phyloP scores from a whole-genome alignment of 345 rosid genomes.

The Camelina hispida region DNA sequence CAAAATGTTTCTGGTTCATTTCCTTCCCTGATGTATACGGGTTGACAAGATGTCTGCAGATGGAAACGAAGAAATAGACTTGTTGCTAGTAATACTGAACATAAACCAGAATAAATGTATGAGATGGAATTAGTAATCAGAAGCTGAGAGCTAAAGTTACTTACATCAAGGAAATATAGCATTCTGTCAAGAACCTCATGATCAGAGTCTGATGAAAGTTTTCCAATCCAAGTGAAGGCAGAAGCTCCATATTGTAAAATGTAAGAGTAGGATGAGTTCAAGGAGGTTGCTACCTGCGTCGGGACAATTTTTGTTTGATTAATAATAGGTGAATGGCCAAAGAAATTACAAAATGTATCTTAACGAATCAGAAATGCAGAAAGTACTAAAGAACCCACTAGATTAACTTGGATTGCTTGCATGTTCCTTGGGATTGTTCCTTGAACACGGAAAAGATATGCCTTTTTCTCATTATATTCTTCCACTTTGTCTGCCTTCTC shows the following conservation, averaged over 20 bases:
- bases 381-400: constrained; percentile 50
- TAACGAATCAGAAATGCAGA: neutral
- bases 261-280: constrained; percentile 84
- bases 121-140: neutral
- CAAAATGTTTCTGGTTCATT: constrained; percentile 82
- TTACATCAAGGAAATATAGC: constrained; percentile 72
- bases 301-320: constrained; percentile 26
- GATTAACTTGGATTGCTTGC: constrained; percentile 89
- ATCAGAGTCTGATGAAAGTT: constrained; percentile 63
- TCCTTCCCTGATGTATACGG: constrained; percentile 75
- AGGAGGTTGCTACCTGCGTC: constrained; percentile 66
- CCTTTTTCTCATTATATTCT: constrained; percentile 53
- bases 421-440: constrained; percentile 64
- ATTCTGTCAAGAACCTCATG: constrained; percentile 79
- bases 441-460: constrained; percentile 75
- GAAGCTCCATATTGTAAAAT: constrained; percentile 68
- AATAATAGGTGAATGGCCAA: constrained; percentile 4
- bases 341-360: neutral
- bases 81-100: neutral
- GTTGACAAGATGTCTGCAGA: constrained; percentile 76
- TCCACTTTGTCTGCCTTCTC: constrained; percentile 54
- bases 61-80: constrained; percentile 23
- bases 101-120: constrained; percentile 5
- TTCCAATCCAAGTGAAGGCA: constrained; percentile 77
- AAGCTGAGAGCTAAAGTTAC: constrained; percentile 31